A percentile compares a stretch with the other conserved stretches of the same genome.
Evolutionary conservation across 805 yeast species (phyloP).

Genomic region (Candida germanica): DNA sequence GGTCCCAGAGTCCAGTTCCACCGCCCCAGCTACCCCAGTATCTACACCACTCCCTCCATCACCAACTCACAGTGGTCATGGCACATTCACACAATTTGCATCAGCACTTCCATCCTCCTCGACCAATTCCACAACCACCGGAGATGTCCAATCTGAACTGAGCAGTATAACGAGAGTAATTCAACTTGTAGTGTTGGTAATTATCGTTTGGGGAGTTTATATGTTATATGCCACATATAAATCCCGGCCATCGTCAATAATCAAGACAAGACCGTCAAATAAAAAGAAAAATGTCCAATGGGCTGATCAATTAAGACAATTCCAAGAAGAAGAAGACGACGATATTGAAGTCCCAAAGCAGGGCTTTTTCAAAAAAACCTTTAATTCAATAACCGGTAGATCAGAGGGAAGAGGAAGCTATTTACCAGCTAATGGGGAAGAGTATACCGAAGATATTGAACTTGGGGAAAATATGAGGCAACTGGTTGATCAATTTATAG

Average conservation of each 20-base stretch:
- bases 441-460: slow-evolving; percentile 41
- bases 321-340: slow-evolving; percentile 26
- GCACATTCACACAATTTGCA: slow-evolving; percentile 6
- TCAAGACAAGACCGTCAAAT: slow-evolving; percentile 31
- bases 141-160: slow-evolving; percentile 7
- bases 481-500: slow-evolving; percentile 40
- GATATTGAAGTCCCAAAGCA: slow-evolving; percentile 17
- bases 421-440: slow-evolving; percentile 9
- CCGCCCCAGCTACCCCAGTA: slow-evolving; percentile 1
- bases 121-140: neutral
- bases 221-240: slow-evolving; percentile 35
- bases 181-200: slow-evolving; percentile 36
- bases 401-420: slow-evolving; percentile 11
- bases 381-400: slow-evolving; percentile 27
- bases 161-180: slow-evolving; percentile 33
- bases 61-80: too few relatives aligned
- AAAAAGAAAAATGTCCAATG: slow-evolving; percentile 46
- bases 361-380: slow-evolving; percentile 37
- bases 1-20: slow-evolving; percentile 3
- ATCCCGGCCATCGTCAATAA: slow-evolving; percentile 41
- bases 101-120: slow-evolving; percentile 1
- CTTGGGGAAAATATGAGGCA: slow-evolving; percentile 27
- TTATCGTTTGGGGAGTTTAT: slow-evolving; percentile 40
- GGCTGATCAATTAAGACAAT: slow-evolving; percentile 42
- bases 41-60: neutral